Evolutionary conservation across 345 rosid species (phyloP).

Genomic region (Erucastrum elatum): DNA sequence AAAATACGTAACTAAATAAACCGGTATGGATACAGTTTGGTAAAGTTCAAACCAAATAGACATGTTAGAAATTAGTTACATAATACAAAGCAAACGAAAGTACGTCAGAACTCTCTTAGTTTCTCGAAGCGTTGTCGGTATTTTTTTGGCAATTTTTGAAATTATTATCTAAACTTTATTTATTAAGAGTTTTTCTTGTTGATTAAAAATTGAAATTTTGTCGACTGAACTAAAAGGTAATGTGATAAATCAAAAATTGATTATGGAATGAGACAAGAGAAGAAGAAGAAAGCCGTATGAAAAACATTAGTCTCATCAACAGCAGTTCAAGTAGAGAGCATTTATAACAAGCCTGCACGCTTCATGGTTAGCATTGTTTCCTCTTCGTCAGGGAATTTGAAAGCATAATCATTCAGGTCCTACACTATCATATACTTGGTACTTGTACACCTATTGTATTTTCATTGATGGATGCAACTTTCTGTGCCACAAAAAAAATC

Average conservation of each 20-base stretch:
- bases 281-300: conserved; percentile 11
- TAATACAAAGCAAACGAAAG: background rate
- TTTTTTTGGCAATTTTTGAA: background rate
- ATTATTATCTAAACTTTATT: background rate
- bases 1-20: background rate
- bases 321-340: conserved; percentile 31
- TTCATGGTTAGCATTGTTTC: conserved; percentile 40
- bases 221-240: conserved; percentile 21
- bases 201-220: no score
- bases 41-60: background rate
- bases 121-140: conserved; percentile 4
- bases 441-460: conserved; percentile 22
- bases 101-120: background rate
- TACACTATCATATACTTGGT: conserved; percentile 40
- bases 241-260: conserved; percentile 1
- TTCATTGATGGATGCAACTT: background rate
- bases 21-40: background rate
- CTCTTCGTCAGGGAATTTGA: conserved; percentile 34
- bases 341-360: conserved; percentile 33
- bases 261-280: conserved; percentile 32
- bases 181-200: background rate
- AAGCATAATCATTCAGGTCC: conserved; percentile 24
- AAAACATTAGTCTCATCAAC: conserved; percentile 22
- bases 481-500: conserved; percentile 22
- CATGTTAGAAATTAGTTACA: no score